Base-by-base conservation (phyloP, 371 early-diverging fungal genomes). In the Catenaria anguillulae region DNA sequence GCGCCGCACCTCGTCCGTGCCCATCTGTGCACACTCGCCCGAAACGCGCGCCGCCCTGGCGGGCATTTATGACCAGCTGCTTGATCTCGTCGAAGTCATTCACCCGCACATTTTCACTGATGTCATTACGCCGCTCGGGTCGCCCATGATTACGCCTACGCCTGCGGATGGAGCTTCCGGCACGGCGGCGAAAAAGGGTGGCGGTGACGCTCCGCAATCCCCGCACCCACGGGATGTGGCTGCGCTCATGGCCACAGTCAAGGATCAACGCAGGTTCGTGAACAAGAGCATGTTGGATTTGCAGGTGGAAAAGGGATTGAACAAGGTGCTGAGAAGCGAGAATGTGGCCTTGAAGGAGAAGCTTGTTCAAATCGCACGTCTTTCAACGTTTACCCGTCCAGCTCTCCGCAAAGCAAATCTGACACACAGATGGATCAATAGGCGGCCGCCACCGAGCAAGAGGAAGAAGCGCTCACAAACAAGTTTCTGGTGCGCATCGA, bases 381-480 rank as follows among this genome's bases (percentile, higher is more conserved):
- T 60, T 8, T 31, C n/a, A n/a, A n/a, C n/a, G n/a, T n/a, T n/a
- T n/a, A n/a, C n/a, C n/a, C n/a, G n/a, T n/a, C n/a, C n/a, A n/a
- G n/a, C n/a, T n/a, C n/a, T n/a, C n/a, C n/a, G n/a, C n/a, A n/a
- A n/a, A n/a, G n/a, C n/a, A n/a, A n/a, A n/a, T n/a, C n/a, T n/a
- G n/a, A n/a, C n/a, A n/a, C n/a, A n/a, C n/a, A n/a, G n/a, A n/a
- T n/a, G n/a, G n/a, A 46, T 19, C 24, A 37, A 43, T 34, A 81
- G 81, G 77, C 75, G 61, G 78, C 77, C 29, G 72, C 77, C 33
- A 77, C 82, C 37, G 85, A 84, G 66, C 82, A 82, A 65, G 84
- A 85, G 61, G 85, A 84, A 69, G 85, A 85, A 61, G 81, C 75
- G 55, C 83, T 84, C 33, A 81, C 83, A 15, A 85, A 84, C 69